A percentile compares a stretch with the other conserved stretches of the same genome.
Evolutionary conservation across 768 basidiomycete genomes (phyloP).

Genomic region (Pleurotus platypus): DNA sequence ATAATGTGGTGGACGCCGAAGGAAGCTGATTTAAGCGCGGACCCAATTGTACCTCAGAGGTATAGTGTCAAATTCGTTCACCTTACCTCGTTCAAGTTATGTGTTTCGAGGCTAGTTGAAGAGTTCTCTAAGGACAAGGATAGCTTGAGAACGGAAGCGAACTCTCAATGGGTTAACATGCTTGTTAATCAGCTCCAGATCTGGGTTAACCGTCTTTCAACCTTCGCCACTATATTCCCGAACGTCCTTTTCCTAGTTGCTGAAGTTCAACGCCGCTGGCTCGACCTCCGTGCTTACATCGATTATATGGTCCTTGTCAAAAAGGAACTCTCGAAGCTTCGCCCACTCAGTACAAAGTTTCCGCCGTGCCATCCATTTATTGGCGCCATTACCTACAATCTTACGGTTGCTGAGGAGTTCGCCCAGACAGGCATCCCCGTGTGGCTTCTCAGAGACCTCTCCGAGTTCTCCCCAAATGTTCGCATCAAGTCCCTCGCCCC

Average conservation of each 20-base stretch:
- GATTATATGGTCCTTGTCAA: background rate
- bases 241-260: background rate
- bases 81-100: too few relatives aligned
- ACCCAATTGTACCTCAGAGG: background rate
- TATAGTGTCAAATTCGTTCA: background rate
- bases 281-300: background rate
- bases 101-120: too few relatives aligned
- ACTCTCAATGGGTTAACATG: background rate
- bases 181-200: background rate
- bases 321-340: background rate
- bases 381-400: slow-evolving; percentile 13
- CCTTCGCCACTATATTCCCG: background rate
- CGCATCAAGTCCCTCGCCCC: background rate
- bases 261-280: background rate
- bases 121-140: too few relatives aligned
- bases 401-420: slow-evolving; percentile 7
- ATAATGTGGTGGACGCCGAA: background rate
- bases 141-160: too few relatives aligned
- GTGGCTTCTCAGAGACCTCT: slow-evolving; percentile 13
- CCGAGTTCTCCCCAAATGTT: background rate
- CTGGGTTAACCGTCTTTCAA: background rate
- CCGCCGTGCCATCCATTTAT: background rate
- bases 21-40: background rate
- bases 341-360: background rate
- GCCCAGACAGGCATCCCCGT: slow-evolving; percentile 15